Evolutionary conservation across 352 stramenopile species (phyloP), one percentile per base, ranked within the genome.

Genomic region (Globisporangium solare): DNA sequence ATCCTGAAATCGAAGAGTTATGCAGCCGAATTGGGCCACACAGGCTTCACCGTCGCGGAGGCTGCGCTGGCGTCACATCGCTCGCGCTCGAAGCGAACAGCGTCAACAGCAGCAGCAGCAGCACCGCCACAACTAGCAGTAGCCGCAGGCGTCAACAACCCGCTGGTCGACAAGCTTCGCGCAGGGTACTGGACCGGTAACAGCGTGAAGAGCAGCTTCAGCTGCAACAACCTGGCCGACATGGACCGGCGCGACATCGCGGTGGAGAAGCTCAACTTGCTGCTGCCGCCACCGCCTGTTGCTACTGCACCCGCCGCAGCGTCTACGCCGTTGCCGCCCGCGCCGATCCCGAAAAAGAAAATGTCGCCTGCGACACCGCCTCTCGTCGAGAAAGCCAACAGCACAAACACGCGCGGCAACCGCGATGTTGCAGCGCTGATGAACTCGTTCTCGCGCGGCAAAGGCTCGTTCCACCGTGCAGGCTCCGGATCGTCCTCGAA

Each of bases 131-230:
- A 35, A 35, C 7, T 35, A 35, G 58, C 73, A 40, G 67, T 58
- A 12, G 54, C n/a, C n/a, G n/a, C 51, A 4, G 60, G 67, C 40
- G 51, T 46, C 3, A 61, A 56, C 3, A 61, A 56, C 24, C 73
- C 80, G 54, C 62, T 57, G 3, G 35, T 73, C 47, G 62, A 73
- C n/a, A 72, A 80, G 54, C 68, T 81, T 37, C 79, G 78, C 18
- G 73, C 74, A 6, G 81, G 78, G 5, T 91, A 89, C 51, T 89
- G 81, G 81, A 88, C 89, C 49, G 73, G 71, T 35, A 85, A 73
- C 54, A 89, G 86, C 60, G 68, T 89, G 51, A 91, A 83, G 56
- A 89, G 76, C 66, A 91, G 81, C 66, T 88, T 88, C 42, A 91
- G 81, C 54, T 89, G 76, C 72, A 91, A 91, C 65, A 91, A 91